phyloP scores from a whole-genome alignment of 768 basidiomycete genomes.

The Leccinum imitatum region DNA sequence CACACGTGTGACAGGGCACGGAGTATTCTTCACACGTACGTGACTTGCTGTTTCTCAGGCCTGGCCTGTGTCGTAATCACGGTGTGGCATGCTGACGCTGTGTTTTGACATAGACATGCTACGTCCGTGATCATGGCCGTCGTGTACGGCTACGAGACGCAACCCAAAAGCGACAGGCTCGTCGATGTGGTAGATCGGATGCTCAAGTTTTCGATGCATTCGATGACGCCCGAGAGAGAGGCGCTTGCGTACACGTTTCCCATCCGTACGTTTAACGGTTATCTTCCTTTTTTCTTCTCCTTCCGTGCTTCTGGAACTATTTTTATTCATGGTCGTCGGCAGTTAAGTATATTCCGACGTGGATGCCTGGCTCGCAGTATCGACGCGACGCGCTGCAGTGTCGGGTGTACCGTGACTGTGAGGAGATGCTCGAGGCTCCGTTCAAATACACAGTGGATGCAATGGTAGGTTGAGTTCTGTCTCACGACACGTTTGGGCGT shows the following conservation, averaged over 20 bases:
- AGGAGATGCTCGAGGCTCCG: constrained; percentile 18
- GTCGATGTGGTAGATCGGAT: constrained; percentile 1
- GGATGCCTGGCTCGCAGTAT: constrained; percentile 5
- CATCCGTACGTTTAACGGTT: not conserved
- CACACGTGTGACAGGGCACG: no score
- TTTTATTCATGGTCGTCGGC: not conserved
- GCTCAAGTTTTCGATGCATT: not conserved
- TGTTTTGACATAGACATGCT: constrained; percentile 6
- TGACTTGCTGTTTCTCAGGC: not conserved
- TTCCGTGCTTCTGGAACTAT: not conserved
- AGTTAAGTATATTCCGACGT: constrained; percentile 11
- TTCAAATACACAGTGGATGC: not conserved
- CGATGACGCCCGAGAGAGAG: constrained; percentile 7
- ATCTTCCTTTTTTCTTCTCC: not conserved
- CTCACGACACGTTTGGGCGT: not conserved
- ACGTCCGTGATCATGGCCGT: constrained; percentile 26
- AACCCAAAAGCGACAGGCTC: not conserved
- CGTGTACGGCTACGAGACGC: constrained; percentile 12
- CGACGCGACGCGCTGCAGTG: constrained; percentile 7
- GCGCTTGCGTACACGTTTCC: constrained; percentile 1
- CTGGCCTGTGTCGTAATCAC: not conserved
- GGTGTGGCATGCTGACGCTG: not conserved
- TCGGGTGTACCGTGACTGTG: constrained; percentile 13
- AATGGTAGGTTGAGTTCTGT: not conserved
- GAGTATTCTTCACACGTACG: constrained; percentile 13